Evolutionary conservation across 2,329 filamentous ascomycete species (phyloP).

Genomic region (Fusarium redolens): DNA sequence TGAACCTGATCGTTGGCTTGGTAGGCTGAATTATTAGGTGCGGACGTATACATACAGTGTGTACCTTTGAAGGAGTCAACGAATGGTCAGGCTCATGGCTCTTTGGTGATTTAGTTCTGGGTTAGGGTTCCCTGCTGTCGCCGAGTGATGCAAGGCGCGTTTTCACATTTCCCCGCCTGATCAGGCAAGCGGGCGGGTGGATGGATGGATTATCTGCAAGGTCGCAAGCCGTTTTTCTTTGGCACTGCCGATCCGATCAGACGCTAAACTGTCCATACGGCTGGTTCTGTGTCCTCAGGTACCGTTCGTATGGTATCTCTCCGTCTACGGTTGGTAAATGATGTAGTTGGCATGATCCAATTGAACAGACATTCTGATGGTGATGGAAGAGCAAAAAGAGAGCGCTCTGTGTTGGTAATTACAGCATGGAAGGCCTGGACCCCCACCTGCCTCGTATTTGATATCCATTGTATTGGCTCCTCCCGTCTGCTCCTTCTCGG

Average conservation of each 20-base stretch:
- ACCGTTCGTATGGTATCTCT: background rate
- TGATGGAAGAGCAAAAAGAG: background rate
- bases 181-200: constrained; percentile 2
- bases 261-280: constrained; percentile 14
- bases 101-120: background rate
- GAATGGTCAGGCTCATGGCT: constrained; percentile 1
- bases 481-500: constrained; percentile 14
- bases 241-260: constrained; percentile 39
- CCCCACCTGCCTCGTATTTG: constrained; percentile 37
- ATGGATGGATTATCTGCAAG: constrained; percentile 19
- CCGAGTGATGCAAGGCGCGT: constrained; percentile 12
- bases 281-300: background rate
- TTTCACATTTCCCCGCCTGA: constrained; percentile 26
- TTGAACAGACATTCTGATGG: background rate
- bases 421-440: background rate
- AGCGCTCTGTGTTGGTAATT: background rate
- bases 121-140: constrained; percentile 5
- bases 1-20: constrained; percentile 1
- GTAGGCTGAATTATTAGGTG: background rate
- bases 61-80: background rate
- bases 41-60: background rate
- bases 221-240: constrained; percentile 29
- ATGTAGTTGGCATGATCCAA: background rate
- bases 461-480: constrained; percentile 8
- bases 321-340: background rate